Evolutionary conservation across 1,139 yeast species (phyloP).

Genomic region (Saccharomyces uvarum): DNA sequence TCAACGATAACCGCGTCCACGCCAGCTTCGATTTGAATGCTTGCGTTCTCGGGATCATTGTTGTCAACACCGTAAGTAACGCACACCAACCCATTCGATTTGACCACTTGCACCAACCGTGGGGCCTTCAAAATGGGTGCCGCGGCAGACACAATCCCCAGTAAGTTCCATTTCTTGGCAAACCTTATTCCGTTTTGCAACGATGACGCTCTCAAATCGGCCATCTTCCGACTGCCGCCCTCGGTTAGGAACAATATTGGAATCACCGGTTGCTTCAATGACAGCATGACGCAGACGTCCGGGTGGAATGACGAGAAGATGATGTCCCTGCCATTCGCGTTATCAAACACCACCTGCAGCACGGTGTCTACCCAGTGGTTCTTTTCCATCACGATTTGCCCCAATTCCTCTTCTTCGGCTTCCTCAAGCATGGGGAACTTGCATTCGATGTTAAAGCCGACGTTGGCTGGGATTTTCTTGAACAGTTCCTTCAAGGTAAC

Average conservation of each 20-base stretch:
- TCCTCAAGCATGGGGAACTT: constrained; percentile 95
- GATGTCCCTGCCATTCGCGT: constrained; percentile 72
- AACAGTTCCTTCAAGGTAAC: constrained; percentile 83
- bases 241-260: constrained; percentile 87
- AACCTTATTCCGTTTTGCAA: constrained; percentile 87
- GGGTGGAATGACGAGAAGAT: constrained; percentile 94
- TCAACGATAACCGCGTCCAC: constrained; percentile 98
- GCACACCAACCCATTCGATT: constrained; percentile 84
- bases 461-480: constrained; percentile 67
- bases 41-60: constrained; percentile 79
- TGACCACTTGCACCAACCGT: constrained; percentile 78
- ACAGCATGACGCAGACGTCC: constrained; percentile 75
- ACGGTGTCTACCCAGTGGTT: constrained; percentile 86
- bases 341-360: constrained; percentile 69
- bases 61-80: constrained; percentile 85
- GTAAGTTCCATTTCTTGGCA: constrained; percentile 82
- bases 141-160: constrained; percentile 90
- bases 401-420: constrained; percentile 83
- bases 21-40: constrained; percentile 83
- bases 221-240: constrained; percentile 74
- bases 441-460: constrained; percentile 91
- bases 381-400: constrained; percentile 74
- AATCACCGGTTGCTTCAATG: constrained; percentile 87
- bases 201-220: constrained; percentile 81
- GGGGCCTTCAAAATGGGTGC: constrained; percentile 81